phyloP scores from a whole-genome alignment of 2,329 filamentous ascomycete species.

The Alternaria triticina region DNA sequence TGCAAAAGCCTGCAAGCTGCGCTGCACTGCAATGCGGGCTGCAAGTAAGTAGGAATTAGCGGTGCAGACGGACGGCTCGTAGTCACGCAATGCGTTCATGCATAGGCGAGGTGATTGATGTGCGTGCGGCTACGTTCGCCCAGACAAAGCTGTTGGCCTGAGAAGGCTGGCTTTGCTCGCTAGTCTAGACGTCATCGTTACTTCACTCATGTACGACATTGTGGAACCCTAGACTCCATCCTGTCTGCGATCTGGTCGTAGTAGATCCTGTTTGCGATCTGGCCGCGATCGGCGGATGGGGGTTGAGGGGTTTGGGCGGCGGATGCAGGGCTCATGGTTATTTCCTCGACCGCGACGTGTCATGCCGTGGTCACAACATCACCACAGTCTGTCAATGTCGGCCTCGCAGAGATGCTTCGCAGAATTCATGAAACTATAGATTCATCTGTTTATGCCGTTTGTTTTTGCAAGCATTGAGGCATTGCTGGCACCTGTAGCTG shows the following conservation, averaged over 20 bases:
- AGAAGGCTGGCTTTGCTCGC: conserved; percentile 11
- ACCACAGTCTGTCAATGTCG: background rate
- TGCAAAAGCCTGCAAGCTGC: background rate
- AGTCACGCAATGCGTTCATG: conserved; percentile 13
- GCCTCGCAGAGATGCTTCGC: background rate
- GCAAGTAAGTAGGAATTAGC: conserved; percentile 15
- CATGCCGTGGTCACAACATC: background rate
- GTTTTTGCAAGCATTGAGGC: background rate
- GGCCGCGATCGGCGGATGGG: conserved; percentile 8
- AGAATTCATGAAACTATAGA: background rate
- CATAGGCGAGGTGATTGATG: conserved; percentile 22
- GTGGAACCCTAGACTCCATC: conserved; percentile 5
- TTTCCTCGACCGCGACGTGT: background rate
- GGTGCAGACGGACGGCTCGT: conserved; percentile 16
- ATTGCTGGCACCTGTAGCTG: background rate
- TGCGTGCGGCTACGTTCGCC: conserved; percentile 9
- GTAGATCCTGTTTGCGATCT: conserved; percentile 3
- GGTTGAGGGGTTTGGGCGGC: conserved; percentile 1
- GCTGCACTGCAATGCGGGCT: conserved; percentile 6
- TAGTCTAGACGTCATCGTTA: conserved; percentile 44
- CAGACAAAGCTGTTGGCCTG: background rate
- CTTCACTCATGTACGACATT: conserved; percentile 22
- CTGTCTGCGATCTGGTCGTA: background rate
- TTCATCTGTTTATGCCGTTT: background rate
- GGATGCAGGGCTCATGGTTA: conserved; percentile 2